Evolutionary conservation across 2,329 filamentous ascomycete species (phyloP).

Genomic region (Alternaria ventricosa): DNA sequence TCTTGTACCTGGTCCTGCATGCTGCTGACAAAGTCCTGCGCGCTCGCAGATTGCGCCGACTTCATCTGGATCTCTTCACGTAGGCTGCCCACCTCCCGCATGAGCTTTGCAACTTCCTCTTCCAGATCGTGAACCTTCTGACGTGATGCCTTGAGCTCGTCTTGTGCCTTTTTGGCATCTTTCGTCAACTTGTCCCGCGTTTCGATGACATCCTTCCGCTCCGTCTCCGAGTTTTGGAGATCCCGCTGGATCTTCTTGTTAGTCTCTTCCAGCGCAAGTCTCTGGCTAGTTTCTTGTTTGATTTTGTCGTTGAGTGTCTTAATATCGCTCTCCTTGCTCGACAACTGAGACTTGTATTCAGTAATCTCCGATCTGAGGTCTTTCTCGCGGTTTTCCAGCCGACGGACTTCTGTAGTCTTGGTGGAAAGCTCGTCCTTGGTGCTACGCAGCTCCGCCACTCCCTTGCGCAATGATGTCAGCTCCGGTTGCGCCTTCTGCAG

Average conservation of each 20-base stretch:
- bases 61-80: conserved; percentile 85
- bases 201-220: conserved; percentile 79
- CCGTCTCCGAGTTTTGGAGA: conserved; percentile 76
- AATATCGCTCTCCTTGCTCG: conserved; percentile 79
- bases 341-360: conserved; percentile 70
- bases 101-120: conserved; percentile 72
- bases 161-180: conserved; percentile 74
- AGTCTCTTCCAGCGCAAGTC: conserved; percentile 79
- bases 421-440: conserved; percentile 76
- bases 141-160: conserved; percentile 66
- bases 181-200: conserved; percentile 72
- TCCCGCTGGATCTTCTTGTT: conserved; percentile 77
- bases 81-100: conserved; percentile 69
- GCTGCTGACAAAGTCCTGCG: conserved; percentile 83
- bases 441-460: conserved; percentile 75
- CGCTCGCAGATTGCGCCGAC: conserved; percentile 81
- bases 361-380: conserved; percentile 78
- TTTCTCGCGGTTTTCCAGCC: conserved; percentile 81
- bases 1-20: conserved; percentile 94
- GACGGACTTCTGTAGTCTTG: conserved; percentile 69
- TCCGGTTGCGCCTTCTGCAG: conserved; percentile 88
- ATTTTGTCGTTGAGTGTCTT: conserved; percentile 80
- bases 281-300: conserved; percentile 72
- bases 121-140: conserved; percentile 75
- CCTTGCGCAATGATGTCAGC: conserved; percentile 76